phyloP scores from a whole-genome alignment of 2,329 filamentous ascomycete species.

The Microsporum audouinii region DNA sequence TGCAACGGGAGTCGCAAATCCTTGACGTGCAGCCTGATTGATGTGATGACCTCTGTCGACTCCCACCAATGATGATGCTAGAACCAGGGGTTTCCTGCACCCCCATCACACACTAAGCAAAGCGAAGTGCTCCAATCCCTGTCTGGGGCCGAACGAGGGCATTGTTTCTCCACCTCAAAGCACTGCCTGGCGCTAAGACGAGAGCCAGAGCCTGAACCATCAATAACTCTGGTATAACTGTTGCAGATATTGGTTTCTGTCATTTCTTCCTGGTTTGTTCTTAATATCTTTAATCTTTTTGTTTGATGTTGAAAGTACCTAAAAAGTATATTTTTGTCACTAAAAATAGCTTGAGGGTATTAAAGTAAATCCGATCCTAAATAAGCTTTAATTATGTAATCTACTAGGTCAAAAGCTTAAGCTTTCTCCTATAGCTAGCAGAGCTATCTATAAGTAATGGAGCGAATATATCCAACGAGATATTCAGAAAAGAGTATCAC shows the following conservation, averaged over 20 bases:
- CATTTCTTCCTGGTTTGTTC: not conserved
- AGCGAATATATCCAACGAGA: too few species aligned
- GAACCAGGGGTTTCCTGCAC: conserved; percentile 3
- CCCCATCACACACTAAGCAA: conserved; percentile 5
- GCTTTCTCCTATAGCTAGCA: too few species aligned
- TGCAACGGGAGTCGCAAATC: not conserved
- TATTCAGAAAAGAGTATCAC: too few species aligned
- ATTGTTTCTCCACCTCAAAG: not conserved
- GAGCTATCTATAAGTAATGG: too few species aligned
- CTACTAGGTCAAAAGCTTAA: too few species aligned
- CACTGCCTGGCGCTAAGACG: not conserved
- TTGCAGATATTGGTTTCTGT: not conserved
- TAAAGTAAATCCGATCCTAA: not conserved
- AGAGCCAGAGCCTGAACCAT: not conserved
- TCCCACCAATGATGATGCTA: conserved; percentile 1
- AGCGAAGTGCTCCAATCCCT: not conserved
- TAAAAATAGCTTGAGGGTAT: not conserved
- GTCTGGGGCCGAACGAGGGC: conserved; percentile 1
- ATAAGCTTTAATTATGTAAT: not conserved
- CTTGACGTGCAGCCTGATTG: not conserved
- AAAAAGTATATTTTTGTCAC: not conserved
- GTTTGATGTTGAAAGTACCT: not conserved
- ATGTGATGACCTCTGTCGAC: not conserved
- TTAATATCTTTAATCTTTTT: not conserved
- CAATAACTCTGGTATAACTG: not conserved